A percentile compares a stretch with the other conserved stretches of the same genome.
Conservation (phyloP, 495 filamentous ascomycete genomes). For the Podospora pseudopauciseta region DNA sequence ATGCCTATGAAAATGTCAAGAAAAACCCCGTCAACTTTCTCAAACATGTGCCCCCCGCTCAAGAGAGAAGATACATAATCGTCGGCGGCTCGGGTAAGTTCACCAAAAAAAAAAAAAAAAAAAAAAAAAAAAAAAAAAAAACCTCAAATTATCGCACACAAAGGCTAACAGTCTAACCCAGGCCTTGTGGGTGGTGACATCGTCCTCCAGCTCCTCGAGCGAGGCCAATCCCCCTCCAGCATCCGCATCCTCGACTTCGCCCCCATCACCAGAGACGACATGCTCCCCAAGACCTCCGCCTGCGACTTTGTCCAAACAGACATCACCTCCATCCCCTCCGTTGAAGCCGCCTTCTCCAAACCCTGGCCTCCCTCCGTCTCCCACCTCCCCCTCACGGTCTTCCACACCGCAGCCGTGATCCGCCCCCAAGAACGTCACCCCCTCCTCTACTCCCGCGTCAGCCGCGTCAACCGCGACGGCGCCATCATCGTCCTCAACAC, state of each 20-base stretch:
- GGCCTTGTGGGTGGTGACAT: constrained; percentile 58
- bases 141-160: background rate
- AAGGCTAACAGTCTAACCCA: constrained; percentile 16
- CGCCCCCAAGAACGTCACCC: constrained; percentile 46
- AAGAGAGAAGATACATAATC: constrained; percentile 54
- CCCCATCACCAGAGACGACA: constrained; percentile 39
- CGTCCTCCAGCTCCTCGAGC: constrained; percentile 50
- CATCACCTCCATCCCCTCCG: constrained; percentile 46
- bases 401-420: constrained; percentile 56
- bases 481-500: constrained; percentile 55
- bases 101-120: background rate
- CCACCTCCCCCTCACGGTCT: constrained; percentile 51
- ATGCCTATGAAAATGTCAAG: constrained; percentile 45
- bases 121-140: background rate
- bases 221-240: constrained; percentile 50
- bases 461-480: constrained; percentile 57
- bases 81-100: constrained; percentile 53
- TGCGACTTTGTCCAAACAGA: constrained; percentile 51
- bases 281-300: constrained; percentile 34
- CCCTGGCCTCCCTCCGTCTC: constrained; percentile 48
- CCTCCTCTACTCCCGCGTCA: constrained; percentile 43
- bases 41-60: constrained; percentile 50
- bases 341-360: constrained; percentile 47
- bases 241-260: constrained; percentile 55
- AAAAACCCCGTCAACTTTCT: constrained; percentile 45